Evolutionary conservation across 768 basidiomycete species (phyloP).

Genomic region (Tricholoma furcatifolium): DNA sequence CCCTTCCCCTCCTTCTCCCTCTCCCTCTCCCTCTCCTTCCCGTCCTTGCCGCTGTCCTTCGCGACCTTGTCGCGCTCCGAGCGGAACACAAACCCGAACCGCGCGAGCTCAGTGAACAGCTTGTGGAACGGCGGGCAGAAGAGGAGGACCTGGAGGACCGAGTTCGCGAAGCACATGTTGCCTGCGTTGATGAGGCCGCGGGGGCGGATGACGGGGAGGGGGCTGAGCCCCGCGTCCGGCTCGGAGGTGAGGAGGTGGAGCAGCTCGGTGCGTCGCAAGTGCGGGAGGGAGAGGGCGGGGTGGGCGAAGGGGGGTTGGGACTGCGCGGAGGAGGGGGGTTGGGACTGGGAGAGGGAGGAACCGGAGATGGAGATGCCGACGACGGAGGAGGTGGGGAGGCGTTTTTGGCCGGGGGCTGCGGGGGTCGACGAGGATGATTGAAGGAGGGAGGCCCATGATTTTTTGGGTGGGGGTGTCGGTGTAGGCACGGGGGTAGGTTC

Average conservation of each 20-base stretch:
- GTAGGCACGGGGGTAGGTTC: slow-evolving; percentile 18
- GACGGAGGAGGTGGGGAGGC: slow-evolving; percentile 67
- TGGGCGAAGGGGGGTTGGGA: slow-evolving; percentile 26
- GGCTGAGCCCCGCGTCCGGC: background rate
- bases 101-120: slow-evolving; percentile 72
- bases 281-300: slow-evolving; percentile 17
- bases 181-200: slow-evolving; percentile 91
- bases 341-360: slow-evolving; percentile 23
- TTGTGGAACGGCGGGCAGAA: slow-evolving; percentile 87
- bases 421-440: slow-evolving; percentile 37
- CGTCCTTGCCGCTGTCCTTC: too few species aligned
- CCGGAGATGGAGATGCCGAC: slow-evolving; percentile 76
- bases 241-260: slow-evolving; percentile 51
- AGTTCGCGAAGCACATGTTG: slow-evolving; percentile 98
- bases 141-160: slow-evolving; percentile 86
- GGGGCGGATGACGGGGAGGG: slow-evolving; percentile 42
- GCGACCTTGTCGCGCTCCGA: slow-evolving; percentile 7
- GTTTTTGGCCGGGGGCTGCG: slow-evolving; percentile 37
- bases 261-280: slow-evolving; percentile 42
- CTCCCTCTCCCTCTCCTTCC: too few species aligned
- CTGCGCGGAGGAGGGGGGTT: slow-evolving; percentile 19
- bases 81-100: slow-evolving; percentile 34
- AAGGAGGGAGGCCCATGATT: slow-evolving; percentile 77
- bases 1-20: slow-evolving; percentile 24
- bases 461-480: slow-evolving; percentile 47